A percentile compares a stretch with the other conserved stretches of the same genome.
Conservation (phyloP, 257 asterid genomes). For the Capsicum rhomboideum region DNA sequence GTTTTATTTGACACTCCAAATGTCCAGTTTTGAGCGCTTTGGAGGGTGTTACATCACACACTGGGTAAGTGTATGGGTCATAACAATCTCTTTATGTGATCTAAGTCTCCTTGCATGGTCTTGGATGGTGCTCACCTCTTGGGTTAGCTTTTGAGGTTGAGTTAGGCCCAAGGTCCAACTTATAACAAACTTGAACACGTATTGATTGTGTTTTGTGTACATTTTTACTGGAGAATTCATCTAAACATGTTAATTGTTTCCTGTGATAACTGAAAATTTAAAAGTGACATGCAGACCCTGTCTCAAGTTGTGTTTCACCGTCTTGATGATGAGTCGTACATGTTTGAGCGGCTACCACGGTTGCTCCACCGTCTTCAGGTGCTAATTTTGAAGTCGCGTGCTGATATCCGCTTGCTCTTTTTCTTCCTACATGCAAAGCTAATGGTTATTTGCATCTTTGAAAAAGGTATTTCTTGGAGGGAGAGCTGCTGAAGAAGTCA, state of each 20-base stretch:
- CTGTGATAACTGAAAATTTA: neutral
- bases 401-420: neutral
- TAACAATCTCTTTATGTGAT: neutral
- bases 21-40: neutral
- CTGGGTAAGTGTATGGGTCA: neutral
- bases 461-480: slow-evolving; percentile 85
- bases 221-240: neutral
- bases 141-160: neutral
- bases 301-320: slow-evolving; percentile 91
- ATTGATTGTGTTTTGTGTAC: neutral
- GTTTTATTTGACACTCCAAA: neutral
- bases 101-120: neutral
- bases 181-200: neutral
- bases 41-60: neutral
- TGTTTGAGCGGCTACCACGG: slow-evolving; percentile 84
- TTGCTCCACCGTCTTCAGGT: slow-evolving; percentile 99
- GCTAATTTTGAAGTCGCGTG: slow-evolving; percentile 3
- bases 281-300: slow-evolving; percentile 49
- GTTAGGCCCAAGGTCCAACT: neutral
- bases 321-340: slow-evolving; percentile 75
- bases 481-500: slow-evolving; percentile 95
- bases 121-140: neutral
- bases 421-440: neutral
- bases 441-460: neutral
- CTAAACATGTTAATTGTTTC: neutral